Evolutionary conservation across 1,284 basidiomycete genomes (phyloP).

Genomic region (Apiotrichum veenhuisii): DNA sequence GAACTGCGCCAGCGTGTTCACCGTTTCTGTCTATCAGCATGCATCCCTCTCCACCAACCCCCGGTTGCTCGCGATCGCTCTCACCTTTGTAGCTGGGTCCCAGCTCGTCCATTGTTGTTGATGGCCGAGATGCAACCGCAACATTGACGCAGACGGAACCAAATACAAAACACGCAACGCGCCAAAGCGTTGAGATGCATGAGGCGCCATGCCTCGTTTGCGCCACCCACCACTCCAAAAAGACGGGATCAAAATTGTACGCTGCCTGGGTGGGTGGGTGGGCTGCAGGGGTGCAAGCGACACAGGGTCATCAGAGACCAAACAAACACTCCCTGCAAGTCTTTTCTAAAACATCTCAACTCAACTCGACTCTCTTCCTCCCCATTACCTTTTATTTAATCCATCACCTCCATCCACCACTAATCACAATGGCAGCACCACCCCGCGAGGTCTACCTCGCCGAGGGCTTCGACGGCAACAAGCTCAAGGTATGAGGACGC

Average conservation of each 20-base stretch:
- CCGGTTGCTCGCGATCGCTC: background rate
- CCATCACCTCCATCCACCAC: background rate
- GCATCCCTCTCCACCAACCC: too few relatives aligned
- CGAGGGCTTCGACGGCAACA: slow-evolving; percentile 72
- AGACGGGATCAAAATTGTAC: background rate
- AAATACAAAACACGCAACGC: background rate
- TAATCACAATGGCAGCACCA: slow-evolving; percentile 33
- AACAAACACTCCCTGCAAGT: too few relatives aligned
- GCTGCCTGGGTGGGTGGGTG: background rate
- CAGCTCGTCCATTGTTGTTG: slow-evolving; percentile 1
- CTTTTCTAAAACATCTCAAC: background rate
- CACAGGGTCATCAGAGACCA: background rate
- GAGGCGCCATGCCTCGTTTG: too few relatives aligned
- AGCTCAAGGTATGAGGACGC: slow-evolving; percentile 55
- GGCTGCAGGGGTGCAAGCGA: background rate
- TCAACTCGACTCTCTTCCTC: background rate
- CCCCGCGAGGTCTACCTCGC: slow-evolving; percentile 62
- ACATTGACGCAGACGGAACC: background rate
- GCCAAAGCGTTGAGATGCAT: background rate
- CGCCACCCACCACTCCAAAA: too few relatives aligned
- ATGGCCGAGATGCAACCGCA: background rate
- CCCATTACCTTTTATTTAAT: background rate
- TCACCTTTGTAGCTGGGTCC: slow-evolving; percentile 15
- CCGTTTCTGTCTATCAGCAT: slow-evolving; percentile 30
- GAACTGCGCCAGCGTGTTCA: slow-evolving; percentile 38